Conservation (phyloP, 768 basidiomycete species). For the Phaffia tasmanica region DNA sequence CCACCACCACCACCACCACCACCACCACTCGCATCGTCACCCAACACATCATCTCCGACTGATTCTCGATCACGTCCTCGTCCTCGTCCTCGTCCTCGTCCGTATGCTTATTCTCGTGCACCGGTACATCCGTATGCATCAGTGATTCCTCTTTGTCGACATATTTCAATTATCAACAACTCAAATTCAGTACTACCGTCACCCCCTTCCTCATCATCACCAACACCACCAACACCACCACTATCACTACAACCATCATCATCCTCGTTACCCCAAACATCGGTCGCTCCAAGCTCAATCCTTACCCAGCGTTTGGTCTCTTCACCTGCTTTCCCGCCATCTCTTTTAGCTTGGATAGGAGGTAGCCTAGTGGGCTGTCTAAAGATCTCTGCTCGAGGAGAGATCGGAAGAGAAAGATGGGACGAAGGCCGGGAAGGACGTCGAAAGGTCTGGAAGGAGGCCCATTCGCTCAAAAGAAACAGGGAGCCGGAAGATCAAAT, state of each 20-base stretch:
- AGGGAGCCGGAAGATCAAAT: constrained; percentile 11
- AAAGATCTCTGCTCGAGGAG: not conserved
- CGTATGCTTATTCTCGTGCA: not conserved
- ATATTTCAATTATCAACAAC: constrained; percentile 37
- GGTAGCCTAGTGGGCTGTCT: constrained; percentile 82
- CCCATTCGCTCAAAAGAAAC: constrained; percentile 73
- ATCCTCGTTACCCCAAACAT: not conserved
- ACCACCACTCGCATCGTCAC: constrained; percentile 5
- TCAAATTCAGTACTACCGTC: constrained; percentile 63
- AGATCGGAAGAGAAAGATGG: constrained; percentile 44
- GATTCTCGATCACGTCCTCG: not conserved
- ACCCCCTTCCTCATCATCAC: constrained; percentile 64
- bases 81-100: not conserved
- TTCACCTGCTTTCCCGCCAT: constrained; percentile 76
- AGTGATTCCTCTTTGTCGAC: constrained; percentile 13
- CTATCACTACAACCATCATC: not conserved
- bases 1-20: too few species aligned
- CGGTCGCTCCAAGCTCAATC: constrained; percentile 39
- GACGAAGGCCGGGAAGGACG: constrained; percentile 36
- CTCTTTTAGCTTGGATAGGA: constrained; percentile 79
- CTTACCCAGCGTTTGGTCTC: constrained; percentile 55
- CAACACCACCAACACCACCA: constrained; percentile 60
- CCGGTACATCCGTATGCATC: constrained; percentile 9
- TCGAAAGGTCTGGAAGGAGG: constrained; percentile 81
- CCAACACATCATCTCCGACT: constrained; percentile 27